These are phyloP conservation scores for Pinus albicaulis DNA, from an alignment of 75 land plant genomes.

Conservation along the genomic window DNA sequence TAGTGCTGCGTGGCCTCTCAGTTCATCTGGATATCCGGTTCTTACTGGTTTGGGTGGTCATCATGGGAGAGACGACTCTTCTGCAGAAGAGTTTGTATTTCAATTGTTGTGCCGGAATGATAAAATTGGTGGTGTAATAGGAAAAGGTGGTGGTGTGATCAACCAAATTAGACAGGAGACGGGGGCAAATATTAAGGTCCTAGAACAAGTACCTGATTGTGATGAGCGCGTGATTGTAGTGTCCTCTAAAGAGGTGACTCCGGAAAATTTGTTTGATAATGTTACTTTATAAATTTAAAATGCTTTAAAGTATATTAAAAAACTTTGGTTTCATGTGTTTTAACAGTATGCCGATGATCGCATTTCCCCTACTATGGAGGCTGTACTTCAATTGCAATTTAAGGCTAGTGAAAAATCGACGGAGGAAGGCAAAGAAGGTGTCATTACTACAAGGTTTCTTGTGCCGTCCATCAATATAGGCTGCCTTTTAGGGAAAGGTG, in stretches of 20 bases:
- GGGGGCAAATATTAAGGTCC: slow-evolving; percentile 81
- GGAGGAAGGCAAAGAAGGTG: slow-evolving; percentile 42
- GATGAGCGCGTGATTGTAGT: slow-evolving; percentile 85
- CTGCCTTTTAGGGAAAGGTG: slow-evolving; percentile 87
- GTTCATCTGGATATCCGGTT: slow-evolving; percentile 16
- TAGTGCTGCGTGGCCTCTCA: slow-evolving; percentile 34
- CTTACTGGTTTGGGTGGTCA: no score
- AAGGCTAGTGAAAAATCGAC: slow-evolving; percentile 38
- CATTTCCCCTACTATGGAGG: slow-evolving; percentile 81
- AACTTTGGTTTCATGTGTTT: background rate
- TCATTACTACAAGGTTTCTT: slow-evolving; percentile 54
- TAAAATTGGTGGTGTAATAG: slow-evolving; percentile 95
- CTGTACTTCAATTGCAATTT: slow-evolving; percentile 71
- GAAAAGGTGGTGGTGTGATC: slow-evolving; percentile 87
- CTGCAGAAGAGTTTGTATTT: slow-evolving; percentile 53
- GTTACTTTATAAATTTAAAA: no score
- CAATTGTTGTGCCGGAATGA: slow-evolving; percentile 81
- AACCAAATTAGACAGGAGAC: slow-evolving; percentile 74
- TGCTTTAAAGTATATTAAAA: no score
- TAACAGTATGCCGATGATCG: slow-evolving; percentile 47
- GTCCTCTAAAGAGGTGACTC: slow-evolving; percentile 63
- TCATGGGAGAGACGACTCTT: no score
- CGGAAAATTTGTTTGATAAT: background rate
- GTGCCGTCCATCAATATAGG: slow-evolving; percentile 93
- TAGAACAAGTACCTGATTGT: slow-evolving; percentile 53